A percentile compares a stretch with the other conserved stretches of the same genome.
Conservation (phyloP, 129 eudicot genomes). For the Tanacetum coccineum region DNA sequence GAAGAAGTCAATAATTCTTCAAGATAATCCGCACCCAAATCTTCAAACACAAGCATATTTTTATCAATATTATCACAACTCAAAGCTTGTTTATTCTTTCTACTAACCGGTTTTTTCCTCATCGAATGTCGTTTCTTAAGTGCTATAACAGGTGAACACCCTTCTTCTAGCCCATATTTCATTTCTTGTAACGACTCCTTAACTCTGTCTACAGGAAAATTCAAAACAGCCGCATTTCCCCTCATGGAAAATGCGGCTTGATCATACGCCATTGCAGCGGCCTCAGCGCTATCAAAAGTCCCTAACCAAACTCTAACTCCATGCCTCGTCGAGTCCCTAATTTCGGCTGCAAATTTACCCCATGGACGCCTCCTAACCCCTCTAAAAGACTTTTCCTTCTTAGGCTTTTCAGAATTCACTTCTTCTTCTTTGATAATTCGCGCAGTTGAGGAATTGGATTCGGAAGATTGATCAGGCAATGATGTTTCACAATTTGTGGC, state of each 20-base stretch:
- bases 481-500: constrained; percentile 30
- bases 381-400: constrained; percentile 44
- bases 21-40: constrained; percentile 77
- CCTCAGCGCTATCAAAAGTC: constrained; percentile 78
- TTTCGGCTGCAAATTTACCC: constrained; percentile 89
- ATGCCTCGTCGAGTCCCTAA: constrained; percentile 68
- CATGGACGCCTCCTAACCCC: constrained; percentile 85
- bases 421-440: constrained; percentile 21
- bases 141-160: constrained; percentile 75
- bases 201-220: constrained; percentile 76
- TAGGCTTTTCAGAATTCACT: neutral
- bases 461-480: constrained; percentile 24
- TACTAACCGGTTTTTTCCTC: constrained; percentile 41
- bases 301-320: constrained; percentile 89
- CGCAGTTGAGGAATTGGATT: constrained; percentile 26
- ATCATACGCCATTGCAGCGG: constrained; percentile 87
- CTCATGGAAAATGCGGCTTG: constrained; percentile 69
- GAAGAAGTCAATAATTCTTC: constrained; percentile 56
- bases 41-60: constrained; percentile 66
- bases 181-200: constrained; percentile 58
- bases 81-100: constrained; percentile 27
- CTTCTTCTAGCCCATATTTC: constrained; percentile 46
- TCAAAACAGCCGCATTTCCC: constrained; percentile 81
- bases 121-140: constrained; percentile 59
- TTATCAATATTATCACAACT: constrained; percentile 21